Evolutionary conservation across 805 yeast species (phyloP), one percentile per base, ranked within the genome.

Genomic region (Myxozyma udenii): DNA sequence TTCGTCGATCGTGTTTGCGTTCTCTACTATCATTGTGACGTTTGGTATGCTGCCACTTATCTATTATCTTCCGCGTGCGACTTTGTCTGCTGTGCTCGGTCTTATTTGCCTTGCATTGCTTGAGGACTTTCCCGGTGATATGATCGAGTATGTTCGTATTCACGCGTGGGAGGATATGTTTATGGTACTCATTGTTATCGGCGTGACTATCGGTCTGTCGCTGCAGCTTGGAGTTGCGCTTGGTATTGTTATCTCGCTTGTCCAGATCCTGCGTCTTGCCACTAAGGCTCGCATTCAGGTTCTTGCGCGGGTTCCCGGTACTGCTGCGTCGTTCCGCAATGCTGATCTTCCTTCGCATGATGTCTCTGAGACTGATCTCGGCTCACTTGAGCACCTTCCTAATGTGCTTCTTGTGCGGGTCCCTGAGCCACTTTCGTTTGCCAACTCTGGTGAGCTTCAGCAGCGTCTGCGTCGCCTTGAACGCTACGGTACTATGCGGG

Each of bases 371-470:
- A 36, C 23, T 66, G 82, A 78, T 37, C 67, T 74, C 24, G 77
- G 71, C 2, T 73, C 68, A 35, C 65, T 73, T 25, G 78, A 75
- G 61, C 72, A 72, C 36, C 72, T 84, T 44, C 86, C 83, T 58
- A 89, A 88, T 0, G 84, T 89, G 49, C 71, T 90, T 32, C 79
- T 88, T 25, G 84, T 89, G 33, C 84, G 83, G 57, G 78, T 89
- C 39, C 89, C 96, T 0, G 96, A 89, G 64, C 95, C 96, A 1
- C 72, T 89, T 53, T 87, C 90, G 3, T 89, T 89, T 68, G 87
- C 95, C 36, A 89, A 90, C 66, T 77, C 90, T 5, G 84, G 84
- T 24, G 95, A 87, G 61, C 71, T 89, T 55, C 80, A 84, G 55
- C 73, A 78, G 50, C 73, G 91, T 33, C 70, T 89, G 51, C 71